Base-by-base conservation (phyloP, 208 protist species). In the Leptomonas pyrrhocoris region DNA sequence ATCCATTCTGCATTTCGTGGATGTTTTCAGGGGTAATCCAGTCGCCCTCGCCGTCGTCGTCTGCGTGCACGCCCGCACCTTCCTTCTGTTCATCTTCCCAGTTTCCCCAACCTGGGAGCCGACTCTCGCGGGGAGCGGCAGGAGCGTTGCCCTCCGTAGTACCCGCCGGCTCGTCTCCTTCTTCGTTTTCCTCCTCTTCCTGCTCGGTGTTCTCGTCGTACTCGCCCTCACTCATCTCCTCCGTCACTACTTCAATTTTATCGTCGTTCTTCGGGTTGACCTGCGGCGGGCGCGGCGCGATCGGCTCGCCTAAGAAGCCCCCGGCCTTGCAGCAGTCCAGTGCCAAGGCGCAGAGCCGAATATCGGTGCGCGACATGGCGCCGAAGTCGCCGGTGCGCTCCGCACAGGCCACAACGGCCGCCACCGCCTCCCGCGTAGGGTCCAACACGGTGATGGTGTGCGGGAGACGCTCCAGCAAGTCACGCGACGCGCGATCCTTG, bases 11-110 rank as follows among this genome's bases (percentile, higher is more conserved):
- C 48, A 81, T 50, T 8, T 71, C 49, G 56, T 90, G 75, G 51
- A 97, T 92, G 73, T 98, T 98, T 55, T 90, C 90, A 16, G 92
- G 91, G 0, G 95, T 98, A 58, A 98, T 98, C 94, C 95, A 98
- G 11, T 88, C 92, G 4, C 81, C 90, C 31, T 94, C 89, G 38
- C 86, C 91, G 42, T 85, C 86, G 30, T 87, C 77, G 15, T 74
- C 73, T 4, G 53, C 80, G 6, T 8, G 68, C 40, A 62, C 55
- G 77, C 79, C 85, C 9, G 73, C 84, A 7, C 61, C 66, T 18
- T 43, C 31, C 8, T 74, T 64, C 23, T 57, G 54, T 18, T 79
- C 68, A 79, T 88, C 94, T 0, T 79, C 88, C 27, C 73, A 56
- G 16, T 48, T 68, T 18, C 67, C 74, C 56, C 50, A 78, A 2